Evolutionary conservation across 2,329 filamentous ascomycete species (phyloP).

Genomic region (Leptographium wingfieldii): DNA sequence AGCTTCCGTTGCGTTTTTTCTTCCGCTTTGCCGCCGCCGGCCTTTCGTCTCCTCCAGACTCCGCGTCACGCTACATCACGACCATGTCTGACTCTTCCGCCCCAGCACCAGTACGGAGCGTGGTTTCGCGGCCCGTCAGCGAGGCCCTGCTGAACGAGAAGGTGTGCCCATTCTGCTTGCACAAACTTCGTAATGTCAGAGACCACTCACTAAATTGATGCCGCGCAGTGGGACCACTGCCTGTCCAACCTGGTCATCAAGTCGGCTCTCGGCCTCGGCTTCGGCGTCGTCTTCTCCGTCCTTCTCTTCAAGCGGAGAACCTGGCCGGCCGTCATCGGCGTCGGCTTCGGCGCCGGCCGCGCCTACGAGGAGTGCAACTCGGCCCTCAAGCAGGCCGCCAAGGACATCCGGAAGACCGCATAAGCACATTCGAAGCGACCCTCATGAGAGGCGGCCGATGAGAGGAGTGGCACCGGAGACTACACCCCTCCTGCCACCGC

Average conservation of each 20-base stretch:
- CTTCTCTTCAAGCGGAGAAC: slow-evolving; percentile 95
- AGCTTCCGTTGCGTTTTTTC: background rate
- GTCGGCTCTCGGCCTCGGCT: slow-evolving; percentile 87
- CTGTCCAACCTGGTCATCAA: slow-evolving; percentile 96
- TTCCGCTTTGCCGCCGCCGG: background rate
- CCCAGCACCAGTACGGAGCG: slow-evolving; percentile 44
- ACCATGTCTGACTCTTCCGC: slow-evolving; percentile 42
- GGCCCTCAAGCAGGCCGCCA: slow-evolving; percentile 50
- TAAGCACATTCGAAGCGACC: slow-evolving; percentile 14
- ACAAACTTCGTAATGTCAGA: too few species aligned
- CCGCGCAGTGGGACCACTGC: slow-evolving; percentile 84
- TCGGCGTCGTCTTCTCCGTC: slow-evolving; percentile 97
- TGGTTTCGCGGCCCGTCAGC: slow-evolving; percentile 76
- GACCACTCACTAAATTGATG: background rate
- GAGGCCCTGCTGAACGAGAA: slow-evolving; percentile 98
- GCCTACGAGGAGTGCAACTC: slow-evolving; percentile 98
- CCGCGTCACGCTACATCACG: background rate
- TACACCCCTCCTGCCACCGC: background rate
- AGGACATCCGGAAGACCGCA: slow-evolving; percentile 42
- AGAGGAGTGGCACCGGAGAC: background rate
- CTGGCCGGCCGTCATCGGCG: slow-evolving; percentile 90
- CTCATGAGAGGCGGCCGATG: background rate
- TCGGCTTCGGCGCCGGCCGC: slow-evolving; percentile 89
- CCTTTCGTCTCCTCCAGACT: too few species aligned
- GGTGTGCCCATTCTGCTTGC: slow-evolving; percentile 38